Evolutionary conservation across 2,329 filamentous ascomycete species (phyloP), one percentile per base, ranked within the genome.

Genomic region (Paecilomyces variotii): DNA sequence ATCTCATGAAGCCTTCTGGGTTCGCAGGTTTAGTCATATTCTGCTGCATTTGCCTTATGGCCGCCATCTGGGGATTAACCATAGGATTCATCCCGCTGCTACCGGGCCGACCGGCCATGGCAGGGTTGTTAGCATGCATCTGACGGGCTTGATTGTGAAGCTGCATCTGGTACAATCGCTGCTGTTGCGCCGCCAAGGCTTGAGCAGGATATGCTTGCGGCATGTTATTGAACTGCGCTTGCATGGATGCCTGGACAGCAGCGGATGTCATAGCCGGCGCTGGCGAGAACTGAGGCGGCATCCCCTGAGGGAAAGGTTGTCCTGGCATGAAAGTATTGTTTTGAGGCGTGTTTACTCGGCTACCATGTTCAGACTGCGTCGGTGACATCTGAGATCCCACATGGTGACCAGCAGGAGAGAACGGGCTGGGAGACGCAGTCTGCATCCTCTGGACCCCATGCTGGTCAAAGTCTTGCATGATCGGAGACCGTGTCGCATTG

Each of bases 401-500:
- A 68, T 89, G 88, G 65, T 88, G 87, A 32, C 84, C 82, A 59
- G 87, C 86, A 14, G 89, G 89, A 1, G 89, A 92, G 72, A 95
- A 96, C 0, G 91, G 90, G 73, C 94, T 93, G 2, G 94, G 93
- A 32, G 94, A 97, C 51, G 91, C 88, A 53, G 93, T 97, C 64
- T 91, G 88, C 73, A 97, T 90, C 68, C 91, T 82, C 70, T 91
- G 89, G 45, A 87, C 86, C 67, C 83, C 83, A 69, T 89, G 84
- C 74, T 80, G 75, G 59, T 78, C 77, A 57, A 85, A 86, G 57
- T 85, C 82, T 69, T 95, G 92, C 62, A 97, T 91, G 62, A 95
- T 93, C 28, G 94, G 94, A 5, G 94, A 97, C 10, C 93, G 93
- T 45, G 91, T 96, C 61, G 90, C 88, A 73, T 91, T 94, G 55